Percentiles rank a stretch among this genome's conserved stretches.
These are phyloP conservation scores for Chernovozyma sophiae-reginae DNA, from an alignment of 1,139 yeast genomes.

Conservation along the genomic window DNA sequence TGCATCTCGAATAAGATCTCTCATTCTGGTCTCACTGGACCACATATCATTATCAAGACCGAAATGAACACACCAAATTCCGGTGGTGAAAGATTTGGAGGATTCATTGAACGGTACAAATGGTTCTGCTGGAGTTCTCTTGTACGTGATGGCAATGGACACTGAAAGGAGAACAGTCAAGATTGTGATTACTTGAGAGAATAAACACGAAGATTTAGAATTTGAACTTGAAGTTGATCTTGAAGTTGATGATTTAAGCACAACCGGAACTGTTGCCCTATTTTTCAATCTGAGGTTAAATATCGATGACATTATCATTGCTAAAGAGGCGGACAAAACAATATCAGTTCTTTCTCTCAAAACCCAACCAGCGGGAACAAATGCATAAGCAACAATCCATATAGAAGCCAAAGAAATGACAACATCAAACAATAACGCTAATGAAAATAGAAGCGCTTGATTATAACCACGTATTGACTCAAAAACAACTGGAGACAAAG, in stretches of 20 bases:
- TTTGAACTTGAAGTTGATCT: neutral
- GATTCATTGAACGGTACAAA: conserved; percentile 77
- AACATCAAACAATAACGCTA: conserved; percentile 54
- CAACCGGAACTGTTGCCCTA: conserved; percentile 2
- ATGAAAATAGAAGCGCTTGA: conserved; percentile 54
- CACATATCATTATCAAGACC: conserved; percentile 98
- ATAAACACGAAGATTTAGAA: conserved; percentile 14
- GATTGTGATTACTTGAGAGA: conserved; percentile 21
- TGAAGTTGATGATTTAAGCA: neutral
- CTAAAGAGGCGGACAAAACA: conserved; percentile 44
- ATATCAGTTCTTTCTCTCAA: conserved; percentile 86
- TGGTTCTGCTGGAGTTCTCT: conserved; percentile 53
- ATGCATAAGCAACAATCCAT: conserved; percentile 97
- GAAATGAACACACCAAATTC: conserved; percentile 97
- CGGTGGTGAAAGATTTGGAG: conserved; percentile 78
- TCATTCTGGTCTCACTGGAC: conserved; percentile 92
- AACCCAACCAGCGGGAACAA: conserved; percentile 89
- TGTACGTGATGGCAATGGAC: conserved; percentile 41
- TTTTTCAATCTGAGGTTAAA: conserved; percentile 29
- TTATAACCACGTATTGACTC: conserved; percentile 54
- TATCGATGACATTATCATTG: conserved; percentile 44
- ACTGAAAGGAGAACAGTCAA: conserved; percentile 30
- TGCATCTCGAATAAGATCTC: conserved; percentile 73
- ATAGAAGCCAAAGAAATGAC: conserved; percentile 74
- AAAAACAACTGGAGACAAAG: conserved; percentile 62